These are phyloP conservation scores for Komagataella mondaviorum DNA, from an alignment of 805 yeast species.

Conservation along the genomic window DNA sequence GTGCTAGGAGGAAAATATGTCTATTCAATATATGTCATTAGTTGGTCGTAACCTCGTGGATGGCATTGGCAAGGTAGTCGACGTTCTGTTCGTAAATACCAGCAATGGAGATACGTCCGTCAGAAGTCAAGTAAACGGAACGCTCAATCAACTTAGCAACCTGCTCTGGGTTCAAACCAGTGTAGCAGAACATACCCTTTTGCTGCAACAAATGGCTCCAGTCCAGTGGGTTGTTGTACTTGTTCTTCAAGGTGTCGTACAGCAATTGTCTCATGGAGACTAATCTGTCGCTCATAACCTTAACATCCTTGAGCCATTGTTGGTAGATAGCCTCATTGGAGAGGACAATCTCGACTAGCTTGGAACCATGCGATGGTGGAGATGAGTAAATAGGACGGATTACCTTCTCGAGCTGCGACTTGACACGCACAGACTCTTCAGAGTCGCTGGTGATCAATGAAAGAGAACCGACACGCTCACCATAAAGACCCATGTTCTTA, in stretches of 20 bases:
- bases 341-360: constrained; percentile 71
- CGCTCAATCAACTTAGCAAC: constrained; percentile 57
- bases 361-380: constrained; percentile 91
- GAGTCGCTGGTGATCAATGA: constrained; percentile 45
- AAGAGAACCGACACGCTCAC: constrained; percentile 87
- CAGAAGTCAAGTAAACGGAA: constrained; percentile 75
- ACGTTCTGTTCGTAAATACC: constrained; percentile 78
- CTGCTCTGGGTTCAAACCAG: constrained; percentile 65
- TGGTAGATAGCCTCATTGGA: constrained; percentile 40
- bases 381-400: constrained; percentile 84
- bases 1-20: constrained; percentile 3
- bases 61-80: constrained; percentile 53
- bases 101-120: constrained; percentile 86
- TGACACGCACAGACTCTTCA: constrained; percentile 31
- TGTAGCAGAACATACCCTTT: constrained; percentile 94
- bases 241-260: constrained; percentile 40
- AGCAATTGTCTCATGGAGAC: constrained; percentile 55
- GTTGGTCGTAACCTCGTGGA: constrained; percentile 31
- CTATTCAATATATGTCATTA: background rate
- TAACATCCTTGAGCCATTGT: constrained; percentile 77
- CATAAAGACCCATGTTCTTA: constrained; percentile 89
- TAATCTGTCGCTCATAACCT: constrained; percentile 67
- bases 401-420: constrained; percentile 65
- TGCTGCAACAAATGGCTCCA: constrained; percentile 86
- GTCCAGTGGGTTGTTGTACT: constrained; percentile 37